phyloP scores from a whole-genome alignment of 345 rosid species.

The Citrus hindsii region DNA sequence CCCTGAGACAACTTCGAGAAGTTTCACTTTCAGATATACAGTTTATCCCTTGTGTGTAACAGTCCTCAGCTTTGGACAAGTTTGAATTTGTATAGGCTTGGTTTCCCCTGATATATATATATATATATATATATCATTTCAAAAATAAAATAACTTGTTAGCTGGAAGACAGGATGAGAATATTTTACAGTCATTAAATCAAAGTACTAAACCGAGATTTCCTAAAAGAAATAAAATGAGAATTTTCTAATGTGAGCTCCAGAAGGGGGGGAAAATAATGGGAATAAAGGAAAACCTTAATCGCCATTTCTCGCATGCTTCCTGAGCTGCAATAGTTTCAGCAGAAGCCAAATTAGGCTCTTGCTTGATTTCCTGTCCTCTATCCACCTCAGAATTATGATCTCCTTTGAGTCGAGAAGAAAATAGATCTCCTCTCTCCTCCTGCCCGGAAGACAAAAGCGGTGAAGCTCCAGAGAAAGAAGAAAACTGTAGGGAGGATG shows the following conservation, averaged over 20 bases:
- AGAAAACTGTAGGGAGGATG: conserved; percentile 43
- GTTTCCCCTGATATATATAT: conserved; percentile 70
- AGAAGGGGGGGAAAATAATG: not conserved
- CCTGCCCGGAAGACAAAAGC: conserved; percentile 31
- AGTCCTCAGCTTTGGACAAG: conserved; percentile 77
- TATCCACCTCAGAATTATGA: conserved; percentile 33
- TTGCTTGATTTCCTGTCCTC: conserved; percentile 38
- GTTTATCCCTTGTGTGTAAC: conserved; percentile 72
- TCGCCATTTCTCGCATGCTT: conserved; percentile 98
- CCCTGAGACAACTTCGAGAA: conserved; percentile 80
- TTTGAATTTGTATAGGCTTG: conserved; percentile 79
- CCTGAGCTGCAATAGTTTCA: conserved; percentile 55
- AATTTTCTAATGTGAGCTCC: not conserved
- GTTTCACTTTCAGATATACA: conserved; percentile 62
- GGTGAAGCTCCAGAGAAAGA: conserved; percentile 43
- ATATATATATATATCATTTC: not conserved
- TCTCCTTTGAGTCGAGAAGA: conserved; percentile 30
- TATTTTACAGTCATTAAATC: conserved; percentile 3
- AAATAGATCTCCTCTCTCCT: conserved; percentile 34
- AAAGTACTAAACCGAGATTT: not conserved
- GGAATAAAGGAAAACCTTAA: conserved; percentile 51
- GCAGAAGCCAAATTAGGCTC: conserved; percentile 38
- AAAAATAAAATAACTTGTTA: conserved; percentile 14
- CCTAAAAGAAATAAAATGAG: not conserved
- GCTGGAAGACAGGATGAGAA: not conserved